A percentile compares a stretch with the other conserved stretches of the same genome.
These are phyloP conservation scores for Irpex sp. DNA, from an alignment of 1,284 basidiomycete species.

Conservation along the genomic window DNA sequence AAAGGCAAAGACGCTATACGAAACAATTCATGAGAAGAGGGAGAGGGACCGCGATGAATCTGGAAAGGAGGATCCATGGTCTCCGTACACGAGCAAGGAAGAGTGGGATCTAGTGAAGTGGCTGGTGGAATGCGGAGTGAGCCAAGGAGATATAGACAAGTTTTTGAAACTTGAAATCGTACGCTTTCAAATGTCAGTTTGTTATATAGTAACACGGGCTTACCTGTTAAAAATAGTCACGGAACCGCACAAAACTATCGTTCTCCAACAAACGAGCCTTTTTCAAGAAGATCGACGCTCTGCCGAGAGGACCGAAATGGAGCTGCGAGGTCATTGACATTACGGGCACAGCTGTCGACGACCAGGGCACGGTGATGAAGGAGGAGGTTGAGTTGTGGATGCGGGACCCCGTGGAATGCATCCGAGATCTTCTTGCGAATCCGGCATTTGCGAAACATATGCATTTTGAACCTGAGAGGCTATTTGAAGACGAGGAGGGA, in stretches of 20 bases:
- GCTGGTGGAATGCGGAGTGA: slow-evolving; percentile 7
- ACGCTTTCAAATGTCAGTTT: not conserved
- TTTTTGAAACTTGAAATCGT: slow-evolving; percentile 11
- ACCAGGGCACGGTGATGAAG: slow-evolving; percentile 3
- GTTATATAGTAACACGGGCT: not conserved
- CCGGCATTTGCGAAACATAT: slow-evolving; percentile 24
- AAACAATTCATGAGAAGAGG: not conserved
- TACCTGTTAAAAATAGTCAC: slow-evolving; percentile 4
- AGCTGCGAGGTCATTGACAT: slow-evolving; percentile 19
- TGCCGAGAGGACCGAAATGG: slow-evolving; percentile 22
- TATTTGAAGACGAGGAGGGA: slow-evolving; percentile 23
- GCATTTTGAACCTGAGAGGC: slow-evolving; percentile 26
- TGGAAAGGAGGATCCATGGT: slow-evolving; percentile 1
- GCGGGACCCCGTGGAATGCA: slow-evolving; percentile 27
- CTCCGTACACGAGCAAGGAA: slow-evolving; percentile 6
- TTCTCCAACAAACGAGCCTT: slow-evolving; percentile 21
- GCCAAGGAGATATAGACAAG: slow-evolving; percentile 11
- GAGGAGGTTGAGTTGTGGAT: slow-evolving; percentile 22
- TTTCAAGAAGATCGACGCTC: slow-evolving; percentile 23
- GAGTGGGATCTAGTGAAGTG: slow-evolving; percentile 11
- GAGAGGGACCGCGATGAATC: not conserved
- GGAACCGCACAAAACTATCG: slow-evolving; percentile 3
- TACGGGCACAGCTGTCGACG: slow-evolving; percentile 6
- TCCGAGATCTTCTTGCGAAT: slow-evolving; percentile 29
- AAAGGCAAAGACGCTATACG: not conserved